Conservation (phyloP, 345 rosid species). For the Ailanthus altissimus region DNA sequence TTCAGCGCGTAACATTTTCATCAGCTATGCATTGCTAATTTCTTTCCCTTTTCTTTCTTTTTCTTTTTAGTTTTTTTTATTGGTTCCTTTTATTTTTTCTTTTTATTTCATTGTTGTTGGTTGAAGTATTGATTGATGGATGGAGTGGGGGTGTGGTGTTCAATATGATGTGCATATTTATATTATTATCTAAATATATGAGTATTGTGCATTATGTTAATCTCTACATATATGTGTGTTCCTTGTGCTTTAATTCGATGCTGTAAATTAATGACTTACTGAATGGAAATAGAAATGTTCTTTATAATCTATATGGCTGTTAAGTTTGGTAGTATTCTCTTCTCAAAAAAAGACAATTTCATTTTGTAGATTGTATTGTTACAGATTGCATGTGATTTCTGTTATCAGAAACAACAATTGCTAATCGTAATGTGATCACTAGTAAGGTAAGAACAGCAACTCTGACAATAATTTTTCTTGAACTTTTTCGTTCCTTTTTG, state of each 20-base stretch:
- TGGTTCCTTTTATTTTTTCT: not conserved
- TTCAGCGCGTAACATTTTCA: not conserved
- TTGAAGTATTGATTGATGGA: conserved; percentile 6
- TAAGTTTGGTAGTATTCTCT: too few relatives aligned
- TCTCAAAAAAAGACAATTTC: not conserved
- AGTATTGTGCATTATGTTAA: not conserved
- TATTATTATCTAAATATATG: not conserved
- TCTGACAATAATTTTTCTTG: too few relatives aligned
- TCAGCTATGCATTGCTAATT: not conserved
- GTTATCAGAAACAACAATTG: too few relatives aligned
- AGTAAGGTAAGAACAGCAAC: too few relatives aligned
- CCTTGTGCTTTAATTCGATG: too few relatives aligned
- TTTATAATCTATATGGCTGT: too few relatives aligned
- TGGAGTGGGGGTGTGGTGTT: not conserved
- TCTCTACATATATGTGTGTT: too few relatives aligned
- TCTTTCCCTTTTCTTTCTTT: not conserved
- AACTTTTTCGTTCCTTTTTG: too few relatives aligned
- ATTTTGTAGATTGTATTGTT: not conserved
- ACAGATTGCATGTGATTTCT: not conserved
- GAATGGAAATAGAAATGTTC: not conserved
- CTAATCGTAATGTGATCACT: too few relatives aligned
- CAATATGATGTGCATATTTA: conserved; percentile 3
- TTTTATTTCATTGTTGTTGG: not conserved
- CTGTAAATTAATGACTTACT: not conserved
- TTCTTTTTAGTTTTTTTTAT: not conserved